phyloP scores from a whole-genome alignment of 2,329 filamentous ascomycete species.

The Colletotrichum endophyticum region DNA sequence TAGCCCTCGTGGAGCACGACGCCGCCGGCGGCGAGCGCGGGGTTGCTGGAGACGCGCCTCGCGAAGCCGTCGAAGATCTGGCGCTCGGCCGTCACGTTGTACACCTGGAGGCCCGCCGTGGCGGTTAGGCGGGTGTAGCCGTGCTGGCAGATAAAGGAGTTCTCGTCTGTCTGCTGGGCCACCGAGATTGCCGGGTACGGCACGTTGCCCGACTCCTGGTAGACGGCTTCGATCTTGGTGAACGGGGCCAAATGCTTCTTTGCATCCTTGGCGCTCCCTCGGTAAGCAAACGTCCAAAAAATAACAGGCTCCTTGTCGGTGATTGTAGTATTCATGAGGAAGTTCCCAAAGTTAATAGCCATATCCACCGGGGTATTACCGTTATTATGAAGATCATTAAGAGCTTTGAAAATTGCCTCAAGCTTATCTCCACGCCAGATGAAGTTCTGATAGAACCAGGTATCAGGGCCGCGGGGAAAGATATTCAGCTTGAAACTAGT shows the following conservation, averaged over 20 bases:
- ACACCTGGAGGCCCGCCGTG: background rate
- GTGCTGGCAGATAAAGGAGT: background rate
- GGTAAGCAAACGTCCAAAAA: constrained; percentile 26
- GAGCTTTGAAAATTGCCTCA: constrained; percentile 22
- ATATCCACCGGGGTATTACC: constrained; percentile 19
- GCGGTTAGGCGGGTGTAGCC: background rate
- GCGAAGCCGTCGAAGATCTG: background rate
- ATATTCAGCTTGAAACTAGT: constrained; percentile 9
- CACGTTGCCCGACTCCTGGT: constrained; percentile 14
- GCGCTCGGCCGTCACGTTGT: background rate
- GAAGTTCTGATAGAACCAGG: constrained; percentile 28
- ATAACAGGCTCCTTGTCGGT: constrained; percentile 21
- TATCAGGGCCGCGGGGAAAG: constrained; percentile 24
- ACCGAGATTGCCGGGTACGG: constrained; percentile 21
- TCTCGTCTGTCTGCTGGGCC: background rate
- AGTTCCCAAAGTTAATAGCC: constrained; percentile 17
- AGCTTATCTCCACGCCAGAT: constrained; percentile 22
- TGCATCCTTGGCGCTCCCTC: constrained; percentile 23
- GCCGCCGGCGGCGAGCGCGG: background rate
- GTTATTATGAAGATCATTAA: constrained; percentile 23
- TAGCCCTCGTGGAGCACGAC: constrained; percentile 29
- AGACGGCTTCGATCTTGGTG: constrained; percentile 20
- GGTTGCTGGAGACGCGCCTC: background rate
- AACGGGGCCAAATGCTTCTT: constrained; percentile 23
- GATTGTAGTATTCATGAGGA: constrained; percentile 12